A percentile compares a stretch with the other conserved stretches of the same genome.
Conservation (phyloP, 164 flowering plant species). For the Taxillus chinensis region DNA sequence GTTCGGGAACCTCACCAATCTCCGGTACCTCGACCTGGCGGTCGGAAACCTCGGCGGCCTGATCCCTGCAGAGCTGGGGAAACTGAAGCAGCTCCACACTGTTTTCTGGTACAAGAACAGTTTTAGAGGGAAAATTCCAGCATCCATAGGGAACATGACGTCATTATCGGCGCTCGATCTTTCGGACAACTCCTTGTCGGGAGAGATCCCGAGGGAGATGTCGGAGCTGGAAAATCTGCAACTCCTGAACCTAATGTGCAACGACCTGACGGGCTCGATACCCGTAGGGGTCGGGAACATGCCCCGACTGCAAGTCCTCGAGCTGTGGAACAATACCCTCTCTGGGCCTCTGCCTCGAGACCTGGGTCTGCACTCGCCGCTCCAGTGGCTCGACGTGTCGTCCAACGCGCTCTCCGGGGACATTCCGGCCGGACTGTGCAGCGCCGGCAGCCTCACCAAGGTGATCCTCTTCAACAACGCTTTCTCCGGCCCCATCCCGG, state of each 20-base stretch:
- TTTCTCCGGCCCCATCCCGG: conserved; percentile 68
- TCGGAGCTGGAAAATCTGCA: conserved; percentile 41
- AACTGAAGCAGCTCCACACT: conserved; percentile 40
- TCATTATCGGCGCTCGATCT: conserved; percentile 54
- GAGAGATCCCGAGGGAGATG: conserved; percentile 58
- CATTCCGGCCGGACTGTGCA: conserved; percentile 60
- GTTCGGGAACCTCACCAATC: conserved; percentile 65
- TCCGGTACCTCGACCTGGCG: conserved; percentile 78
- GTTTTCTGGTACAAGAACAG: conserved; percentile 60
- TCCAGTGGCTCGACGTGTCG: conserved; percentile 84
- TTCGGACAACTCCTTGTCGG: conserved; percentile 65
- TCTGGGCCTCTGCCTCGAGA: conserved; percentile 64
- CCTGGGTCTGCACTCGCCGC: conserved; percentile 59
- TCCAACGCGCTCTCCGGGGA: conserved; percentile 73
- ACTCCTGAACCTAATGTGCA: conserved; percentile 79
- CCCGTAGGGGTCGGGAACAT: conserved; percentile 45
- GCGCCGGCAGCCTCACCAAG: conserved; percentile 64
- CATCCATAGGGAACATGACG: conserved; percentile 41
- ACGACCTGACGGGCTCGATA: conserved; percentile 52
- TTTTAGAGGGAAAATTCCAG: conserved; percentile 61
- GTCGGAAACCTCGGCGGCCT: conserved; percentile 53
- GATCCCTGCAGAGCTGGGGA: conserved; percentile 72
- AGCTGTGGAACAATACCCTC: conserved; percentile 89
- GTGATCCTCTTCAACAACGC: conserved; percentile 89
- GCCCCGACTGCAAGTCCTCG: conserved; percentile 47